Percentiles rank a stretch among this genome's conserved stretches.
phyloP scores from a whole-genome alignment of 2,329 filamentous ascomycete genomes.

The Cyclaneusma minus region DNA sequence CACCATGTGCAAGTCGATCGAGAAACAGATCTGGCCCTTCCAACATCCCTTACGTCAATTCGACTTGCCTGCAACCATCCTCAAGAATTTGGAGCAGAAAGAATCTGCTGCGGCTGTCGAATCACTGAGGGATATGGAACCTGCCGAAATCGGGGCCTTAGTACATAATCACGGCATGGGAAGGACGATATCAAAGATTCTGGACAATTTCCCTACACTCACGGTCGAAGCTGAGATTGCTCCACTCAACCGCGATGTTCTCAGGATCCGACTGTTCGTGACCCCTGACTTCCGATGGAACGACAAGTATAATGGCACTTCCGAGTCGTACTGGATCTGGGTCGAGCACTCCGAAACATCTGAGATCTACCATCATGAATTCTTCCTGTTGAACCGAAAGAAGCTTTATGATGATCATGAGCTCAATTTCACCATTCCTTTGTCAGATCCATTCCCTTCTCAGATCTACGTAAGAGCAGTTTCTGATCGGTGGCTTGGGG shows the following conservation, averaged over 20 bases:
- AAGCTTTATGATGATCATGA: slow-evolving; percentile 96
- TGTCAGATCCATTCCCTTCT: slow-evolving; percentile 81
- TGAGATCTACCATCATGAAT: slow-evolving; percentile 96
- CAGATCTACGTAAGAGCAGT: slow-evolving; percentile 94
- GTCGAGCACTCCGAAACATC: slow-evolving; percentile 96
- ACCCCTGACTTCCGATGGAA: slow-evolving; percentile 92
- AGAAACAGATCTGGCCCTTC: slow-evolving; percentile 89
- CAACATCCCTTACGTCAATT: slow-evolving; percentile 94
- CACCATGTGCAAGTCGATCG: slow-evolving; percentile 90
- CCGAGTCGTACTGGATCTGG: slow-evolving; percentile 97
- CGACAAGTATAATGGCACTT: slow-evolving; percentile 81
- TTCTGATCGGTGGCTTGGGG: slow-evolving; percentile 91
- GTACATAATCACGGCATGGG: slow-evolving; percentile 88
- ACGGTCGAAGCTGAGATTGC: slow-evolving; percentile 89
- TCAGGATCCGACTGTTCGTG: slow-evolving; percentile 77
- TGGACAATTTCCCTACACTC: slow-evolving; percentile 86
- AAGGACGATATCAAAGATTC: slow-evolving; percentile 59
- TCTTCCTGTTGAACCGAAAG: slow-evolving; percentile 78
- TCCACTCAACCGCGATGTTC: slow-evolving; percentile 82
- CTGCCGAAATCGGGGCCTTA: slow-evolving; percentile 74
- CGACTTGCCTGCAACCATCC: slow-evolving; percentile 67
- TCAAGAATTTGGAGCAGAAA: slow-evolving; percentile 76
- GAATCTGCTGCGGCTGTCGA: slow-evolving; percentile 61
- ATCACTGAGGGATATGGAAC: slow-evolving; percentile 79
- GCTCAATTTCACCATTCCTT: slow-evolving; percentile 90